A percentile compares a stretch with the other conserved stretches of the same genome.
phyloP scores from a whole-genome alignment of 2,329 filamentous ascomycete genomes.

The Aspergillus hortae region DNA sequence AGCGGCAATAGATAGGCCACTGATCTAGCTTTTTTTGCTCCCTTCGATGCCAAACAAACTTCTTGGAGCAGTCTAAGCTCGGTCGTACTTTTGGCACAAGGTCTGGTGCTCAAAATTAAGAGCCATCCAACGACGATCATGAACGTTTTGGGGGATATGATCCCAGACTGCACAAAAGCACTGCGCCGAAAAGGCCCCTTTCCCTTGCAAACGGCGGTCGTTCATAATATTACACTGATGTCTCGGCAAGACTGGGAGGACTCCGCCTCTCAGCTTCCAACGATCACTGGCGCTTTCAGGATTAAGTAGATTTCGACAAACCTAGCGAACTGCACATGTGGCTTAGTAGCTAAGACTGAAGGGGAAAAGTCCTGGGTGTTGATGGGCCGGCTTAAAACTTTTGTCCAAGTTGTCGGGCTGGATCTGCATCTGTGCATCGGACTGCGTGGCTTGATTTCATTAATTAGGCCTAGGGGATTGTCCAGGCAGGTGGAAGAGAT shows the following conservation, averaged over 20 bases:
- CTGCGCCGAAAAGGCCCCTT: not conserved
- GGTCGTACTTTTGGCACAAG: conserved; percentile 17
- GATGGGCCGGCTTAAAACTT: conserved; percentile 10
- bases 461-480: not conserved
- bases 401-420: conserved; percentile 11
- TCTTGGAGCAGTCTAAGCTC: conserved; percentile 20
- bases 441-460: conserved; percentile 2
- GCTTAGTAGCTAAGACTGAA: conserved; percentile 9
- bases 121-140: not conserved
- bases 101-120: not conserved
- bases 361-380: conserved; percentile 6
- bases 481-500: not conserved
- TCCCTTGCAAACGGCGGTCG: conserved; percentile 15
- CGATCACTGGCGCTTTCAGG: conserved; percentile 3
- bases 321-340: conserved; percentile 8
- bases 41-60: conserved; percentile 23
- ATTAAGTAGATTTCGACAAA: conserved; percentile 4
- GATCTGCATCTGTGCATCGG: conserved; percentile 10
- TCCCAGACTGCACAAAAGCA: not conserved
- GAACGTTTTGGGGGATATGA: not conserved
- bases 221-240: conserved; percentile 13
- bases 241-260: conserved; percentile 12
- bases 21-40: conserved; percentile 18
- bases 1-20: conserved; percentile 16
- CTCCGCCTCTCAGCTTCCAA: conserved; percentile 4